A percentile compares a stretch with the other conserved stretches of the same genome.
These are phyloP conservation scores for Capsella bursapastoris DNA, from an alignment of 345 rosid genomes.

Conservation along the genomic window DNA sequence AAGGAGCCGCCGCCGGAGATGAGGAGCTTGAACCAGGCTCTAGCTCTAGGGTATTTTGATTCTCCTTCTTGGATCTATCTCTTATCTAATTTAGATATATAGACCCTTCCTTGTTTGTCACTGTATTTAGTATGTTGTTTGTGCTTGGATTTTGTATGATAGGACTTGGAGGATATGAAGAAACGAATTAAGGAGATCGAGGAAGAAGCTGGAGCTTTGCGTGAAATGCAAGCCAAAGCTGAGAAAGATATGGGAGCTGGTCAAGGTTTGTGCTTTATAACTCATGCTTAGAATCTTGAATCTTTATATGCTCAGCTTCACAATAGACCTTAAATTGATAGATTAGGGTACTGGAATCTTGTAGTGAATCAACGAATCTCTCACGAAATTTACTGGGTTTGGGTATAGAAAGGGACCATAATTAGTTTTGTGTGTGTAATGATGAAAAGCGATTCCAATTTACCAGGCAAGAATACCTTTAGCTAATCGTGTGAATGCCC, in stretches of 20 bases:
- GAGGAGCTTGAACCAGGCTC: conserved; percentile 61
- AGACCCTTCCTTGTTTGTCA: not conserved
- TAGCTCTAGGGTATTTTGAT: conserved; percentile 58
- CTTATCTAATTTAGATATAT: not conserved
- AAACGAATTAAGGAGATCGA: conserved; percentile 93
- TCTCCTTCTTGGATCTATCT: conserved; percentile 21
- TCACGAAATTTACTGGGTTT: not conserved
- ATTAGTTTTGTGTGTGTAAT: conserved; percentile 1
- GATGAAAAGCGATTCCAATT: conserved; percentile 12
- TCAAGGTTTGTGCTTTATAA: conserved; percentile 59
- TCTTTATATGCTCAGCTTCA: not conserved
- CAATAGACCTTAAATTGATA: not conserved
- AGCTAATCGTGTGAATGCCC: conserved; percentile 20
- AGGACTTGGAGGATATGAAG: conserved; percentile 99
- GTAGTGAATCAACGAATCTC: not conserved
- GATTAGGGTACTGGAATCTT: conserved; percentile 13
- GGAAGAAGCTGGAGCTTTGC: conserved; percentile 97
- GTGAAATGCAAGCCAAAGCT: conserved; percentile 99
- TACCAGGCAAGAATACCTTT: conserved; percentile 12
- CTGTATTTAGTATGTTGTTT: not conserved
- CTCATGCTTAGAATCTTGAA: not conserved
- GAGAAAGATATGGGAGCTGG: conserved; percentile 99
- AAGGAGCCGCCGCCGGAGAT: conserved; percentile 49
- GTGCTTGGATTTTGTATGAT: conserved; percentile 13
- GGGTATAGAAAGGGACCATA: not conserved